phyloP scores from a whole-genome alignment of 2,329 filamentous ascomycete genomes.

The Pseudonectria buxi region DNA sequence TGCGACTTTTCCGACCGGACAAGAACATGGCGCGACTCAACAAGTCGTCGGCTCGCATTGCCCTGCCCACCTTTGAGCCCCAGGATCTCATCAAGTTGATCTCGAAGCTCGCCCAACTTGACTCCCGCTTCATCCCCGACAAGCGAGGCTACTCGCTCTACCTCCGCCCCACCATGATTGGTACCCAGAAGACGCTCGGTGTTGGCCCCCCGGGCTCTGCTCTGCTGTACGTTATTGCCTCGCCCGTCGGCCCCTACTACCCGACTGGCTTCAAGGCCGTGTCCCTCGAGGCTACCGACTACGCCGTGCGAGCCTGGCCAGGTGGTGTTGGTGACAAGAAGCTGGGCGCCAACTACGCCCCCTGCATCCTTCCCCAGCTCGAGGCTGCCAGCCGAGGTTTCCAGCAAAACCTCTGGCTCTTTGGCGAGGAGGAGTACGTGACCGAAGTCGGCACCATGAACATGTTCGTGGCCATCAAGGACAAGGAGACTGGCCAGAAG shows the following conservation, averaged over 20 bases:
- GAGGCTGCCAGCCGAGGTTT: constrained; percentile 86
- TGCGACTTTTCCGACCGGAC: constrained; percentile 87
- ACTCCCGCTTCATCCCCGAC: constrained; percentile 83
- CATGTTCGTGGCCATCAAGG: constrained; percentile 79
- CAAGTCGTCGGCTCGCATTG: constrained; percentile 84
- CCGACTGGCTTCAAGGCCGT: constrained; percentile 97
- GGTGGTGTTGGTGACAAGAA: constrained; percentile 98
- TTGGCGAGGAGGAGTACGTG: constrained; percentile 89
- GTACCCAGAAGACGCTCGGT: constrained; percentile 89
- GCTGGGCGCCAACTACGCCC: constrained; percentile 98
- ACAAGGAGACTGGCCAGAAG: constrained; percentile 82
- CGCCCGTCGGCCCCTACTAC: constrained; percentile 95
- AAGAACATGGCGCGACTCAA: constrained; percentile 96
- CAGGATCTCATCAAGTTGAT: constrained; percentile 74
- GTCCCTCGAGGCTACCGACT: constrained; percentile 90
- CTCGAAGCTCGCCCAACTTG: constrained; percentile 68
- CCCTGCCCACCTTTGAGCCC: constrained; percentile 77
- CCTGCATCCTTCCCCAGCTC: constrained; percentile 93
- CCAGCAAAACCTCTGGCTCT: constrained; percentile 98
- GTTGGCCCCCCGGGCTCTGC: constrained; percentile 89
- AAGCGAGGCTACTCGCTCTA: constrained; percentile 89
- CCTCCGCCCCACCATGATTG: constrained; percentile 93
- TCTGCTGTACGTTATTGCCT: constrained; percentile 90
- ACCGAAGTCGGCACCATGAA: constrained; percentile 99
- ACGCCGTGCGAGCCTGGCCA: constrained; percentile 95